Conservation (phyloP, 202 grass and related monocot species). For the Brachypodium distachyon region DNA sequence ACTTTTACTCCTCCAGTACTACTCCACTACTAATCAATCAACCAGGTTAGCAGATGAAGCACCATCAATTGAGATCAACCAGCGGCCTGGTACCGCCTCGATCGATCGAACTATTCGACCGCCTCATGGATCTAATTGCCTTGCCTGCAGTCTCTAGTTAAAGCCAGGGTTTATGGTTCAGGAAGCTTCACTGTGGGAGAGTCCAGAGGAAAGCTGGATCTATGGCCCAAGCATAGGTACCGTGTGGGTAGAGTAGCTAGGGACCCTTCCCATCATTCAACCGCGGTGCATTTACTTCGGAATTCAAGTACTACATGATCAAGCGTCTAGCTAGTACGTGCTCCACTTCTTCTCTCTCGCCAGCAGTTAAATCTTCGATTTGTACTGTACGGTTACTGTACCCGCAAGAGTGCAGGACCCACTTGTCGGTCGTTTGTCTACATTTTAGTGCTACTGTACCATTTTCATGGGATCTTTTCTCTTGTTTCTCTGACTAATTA, state of each 20-base stretch:
- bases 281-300: constrained; percentile 29
- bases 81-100: neutral
- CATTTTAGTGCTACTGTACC: no score
- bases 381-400: no score
- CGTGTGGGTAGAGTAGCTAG: neutral
- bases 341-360: neutral
- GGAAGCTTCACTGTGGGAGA: neutral
- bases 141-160: neutral
- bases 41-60: neutral
- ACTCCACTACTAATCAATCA: no score
- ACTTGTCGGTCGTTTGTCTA: no score
- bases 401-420: no score
- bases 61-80: neutral
- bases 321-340: neutral
- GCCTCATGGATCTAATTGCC: neutral
- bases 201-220: neutral
- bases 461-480: no score
- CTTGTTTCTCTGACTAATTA: no score
- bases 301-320: constrained; percentile 5
- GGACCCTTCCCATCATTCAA: constrained; percentile 18
- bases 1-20: neutral
- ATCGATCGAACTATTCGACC: neutral
- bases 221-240: neutral
- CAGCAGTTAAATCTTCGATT: constrained; percentile 13
- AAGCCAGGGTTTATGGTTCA: neutral